Evolutionary conservation across 108 stramenopile species (phyloP).

Genomic region (Mediolabrus comicus): DNA sequence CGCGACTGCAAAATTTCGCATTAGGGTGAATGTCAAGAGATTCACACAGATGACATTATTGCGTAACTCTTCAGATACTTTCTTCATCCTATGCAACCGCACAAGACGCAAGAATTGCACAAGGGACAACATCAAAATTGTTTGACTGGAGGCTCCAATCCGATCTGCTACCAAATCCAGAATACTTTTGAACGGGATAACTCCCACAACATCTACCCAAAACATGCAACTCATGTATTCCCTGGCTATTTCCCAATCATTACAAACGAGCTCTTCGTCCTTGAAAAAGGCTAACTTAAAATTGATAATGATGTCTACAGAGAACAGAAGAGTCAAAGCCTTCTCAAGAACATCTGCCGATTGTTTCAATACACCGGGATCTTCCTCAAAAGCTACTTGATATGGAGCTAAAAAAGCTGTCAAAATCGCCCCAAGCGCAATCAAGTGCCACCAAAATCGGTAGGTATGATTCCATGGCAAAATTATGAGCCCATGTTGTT

Average conservation of each 20-base stretch:
- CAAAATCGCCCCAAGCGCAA: constrained; percentile 46
- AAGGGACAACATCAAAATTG: constrained; percentile 26
- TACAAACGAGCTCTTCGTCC: constrained; percentile 35
- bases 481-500: constrained; percentile 12
- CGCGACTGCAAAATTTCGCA: constrained; percentile 46
- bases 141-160: constrained; percentile 11
- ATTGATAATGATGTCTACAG: constrained; percentile 55
- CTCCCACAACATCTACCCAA: constrained; percentile 39
- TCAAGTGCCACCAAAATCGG: constrained; percentile 53
- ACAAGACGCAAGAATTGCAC: constrained; percentile 31
- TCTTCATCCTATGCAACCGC: constrained; percentile 39
- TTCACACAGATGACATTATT: constrained; percentile 39
- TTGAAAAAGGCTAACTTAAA: constrained; percentile 57
- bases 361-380: constrained; percentile 20
- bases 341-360: constrained; percentile 45
- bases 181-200: constrained; percentile 27
- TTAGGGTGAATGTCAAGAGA: constrained; percentile 40
- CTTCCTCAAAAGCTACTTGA: constrained; percentile 47
- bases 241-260: constrained; percentile 33
- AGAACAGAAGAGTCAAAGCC: constrained; percentile 40
- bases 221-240: constrained; percentile 41
- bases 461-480: constrained; percentile 48
- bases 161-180: background rate
- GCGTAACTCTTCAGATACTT: constrained; percentile 38
- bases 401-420: constrained; percentile 56